Evolutionary conservation across 257 asterid species (phyloP), one percentile per base, ranked within the genome.

Genomic region (Prunella vulgaris): DNA sequence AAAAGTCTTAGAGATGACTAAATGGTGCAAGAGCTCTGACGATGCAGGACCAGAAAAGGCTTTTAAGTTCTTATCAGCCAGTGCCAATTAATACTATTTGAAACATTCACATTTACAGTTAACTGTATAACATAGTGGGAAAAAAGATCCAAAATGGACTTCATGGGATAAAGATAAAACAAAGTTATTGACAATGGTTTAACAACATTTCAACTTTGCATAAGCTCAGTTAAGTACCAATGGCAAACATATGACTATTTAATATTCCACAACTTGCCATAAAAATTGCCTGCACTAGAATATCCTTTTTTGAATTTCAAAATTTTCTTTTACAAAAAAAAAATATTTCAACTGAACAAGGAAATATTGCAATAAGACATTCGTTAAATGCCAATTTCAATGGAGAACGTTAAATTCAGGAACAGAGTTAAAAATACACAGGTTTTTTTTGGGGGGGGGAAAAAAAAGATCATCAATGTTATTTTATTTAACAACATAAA

Each of bases 131-230:
- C 40, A 64, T 32, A 20, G 14, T 8, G 7, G 48, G 35, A 37
- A 68, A 40, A 18, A 22, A 17, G 27, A 18, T 25, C 35, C 61
- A 20, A 61, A 33, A 17, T 61, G 66, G 17, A 65, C 37, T 5
- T 49, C 61, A 67, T 14, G 9, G 52, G 35, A 69, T 32, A 32
- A 66, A 58, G 67, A 69, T 21, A 13, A 73, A 54, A 65, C 5
- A 40, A 35, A 57, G 38, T 35, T 28, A 8, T 30, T 60, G 24
- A 38, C 25, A 27, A 21, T 8, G 8, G 13, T 30, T 68, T 4
- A 60, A 46, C 70, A 54, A 33, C 37, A 75, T 12, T 61, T 62
- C 17, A 24, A 33, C 24, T 67, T 60, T 35, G 24, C 12, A 25
- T 35, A 33, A 57, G 70, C 66, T 38, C 62, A 10, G 58, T 66